A percentile compares a stretch with the other conserved stretches of the same genome.
These are phyloP conservation scores for Sesbania bispinosa DNA, from an alignment of 306 rosid species.

Conservation along the genomic window DNA sequence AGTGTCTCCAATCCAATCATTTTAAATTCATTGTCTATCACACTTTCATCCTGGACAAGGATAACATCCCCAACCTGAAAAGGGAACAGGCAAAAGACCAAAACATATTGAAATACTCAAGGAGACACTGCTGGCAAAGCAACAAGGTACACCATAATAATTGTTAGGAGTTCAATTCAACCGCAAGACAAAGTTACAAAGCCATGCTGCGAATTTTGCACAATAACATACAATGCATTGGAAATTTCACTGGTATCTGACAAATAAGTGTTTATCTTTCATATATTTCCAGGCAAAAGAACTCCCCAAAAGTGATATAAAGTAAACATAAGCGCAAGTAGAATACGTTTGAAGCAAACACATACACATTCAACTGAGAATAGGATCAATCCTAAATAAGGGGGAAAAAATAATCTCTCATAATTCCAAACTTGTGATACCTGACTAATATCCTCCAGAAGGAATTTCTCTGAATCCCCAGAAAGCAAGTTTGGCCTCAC, in stretches of 20 bases:
- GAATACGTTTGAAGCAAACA: neutral
- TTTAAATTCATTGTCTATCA: constrained; percentile 61
- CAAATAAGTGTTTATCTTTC: neutral
- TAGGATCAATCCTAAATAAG: neutral
- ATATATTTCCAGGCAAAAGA: neutral
- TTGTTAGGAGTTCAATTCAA: neutral
- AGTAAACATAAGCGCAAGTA: neutral
- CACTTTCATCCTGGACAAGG: constrained; percentile 81
- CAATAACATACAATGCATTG: neutral
- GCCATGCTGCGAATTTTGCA: neutral
- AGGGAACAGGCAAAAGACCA: constrained; percentile 16
- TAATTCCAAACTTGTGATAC: constrained; percentile 35
- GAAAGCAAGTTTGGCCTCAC: constrained; percentile 88
- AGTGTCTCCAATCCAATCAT: constrained; percentile 84
- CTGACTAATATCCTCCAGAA: constrained; percentile 76
- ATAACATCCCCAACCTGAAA: constrained; percentile 94
- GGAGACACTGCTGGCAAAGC: neutral
- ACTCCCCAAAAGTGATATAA: neutral
- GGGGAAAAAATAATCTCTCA: neutral
- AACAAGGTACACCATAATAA: neutral
- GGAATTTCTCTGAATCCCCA: constrained; percentile 85
- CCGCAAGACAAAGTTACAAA: neutral
- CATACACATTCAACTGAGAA: constrained; percentile 1
- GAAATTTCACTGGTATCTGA: neutral
- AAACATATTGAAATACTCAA: neutral